Conservation (phyloP, 1,139 yeast species). For the Saccharomyces hybrid region DNA sequence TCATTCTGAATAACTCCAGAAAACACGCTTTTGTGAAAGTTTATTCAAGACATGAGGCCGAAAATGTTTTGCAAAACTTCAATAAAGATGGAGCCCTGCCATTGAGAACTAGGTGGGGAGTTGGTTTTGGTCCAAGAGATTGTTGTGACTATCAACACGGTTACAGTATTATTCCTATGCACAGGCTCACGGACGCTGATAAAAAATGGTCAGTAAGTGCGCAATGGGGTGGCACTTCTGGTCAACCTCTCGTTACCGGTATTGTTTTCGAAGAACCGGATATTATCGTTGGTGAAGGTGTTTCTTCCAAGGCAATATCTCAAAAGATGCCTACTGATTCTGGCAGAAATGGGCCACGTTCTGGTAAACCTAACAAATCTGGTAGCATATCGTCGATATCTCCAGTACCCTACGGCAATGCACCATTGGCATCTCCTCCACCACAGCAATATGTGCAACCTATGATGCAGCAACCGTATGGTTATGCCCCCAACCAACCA, state of each 20-base stretch:
- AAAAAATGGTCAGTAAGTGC: constrained; percentile 82
- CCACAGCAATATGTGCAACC: constrained; percentile 9
- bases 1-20: constrained; percentile 77
- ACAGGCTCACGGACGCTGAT: constrained; percentile 89
- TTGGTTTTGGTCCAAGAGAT: constrained; percentile 97
- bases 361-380: constrained; percentile 39
- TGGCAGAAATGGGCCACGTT: constrained; percentile 78
- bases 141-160: constrained; percentile 95
- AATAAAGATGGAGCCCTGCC: constrained; percentile 47
- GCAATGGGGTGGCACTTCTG: constrained; percentile 97
- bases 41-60: constrained; percentile 93
- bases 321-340: constrained; percentile 82
- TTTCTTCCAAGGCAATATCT: constrained; percentile 86
- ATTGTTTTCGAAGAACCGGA: constrained; percentile 93
- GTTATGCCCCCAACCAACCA: constrained; percentile 16
- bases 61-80: constrained; percentile 56
- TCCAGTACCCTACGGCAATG: constrained; percentile 4
- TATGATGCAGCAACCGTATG: constrained; percentile 15
- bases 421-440: constrained; percentile 6
- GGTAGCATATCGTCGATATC: constrained; percentile 11
- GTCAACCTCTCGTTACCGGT: constrained; percentile 73
- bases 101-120: constrained; percentile 94
- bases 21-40: constrained; percentile 95
- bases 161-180: constrained; percentile 74
- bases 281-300: constrained; percentile 91